Percentiles rank a stretch among this genome's conserved stretches.
Evolutionary conservation across 495 filamentous ascomycete species (phyloP).

Genomic region (Xylaria curta): DNA sequence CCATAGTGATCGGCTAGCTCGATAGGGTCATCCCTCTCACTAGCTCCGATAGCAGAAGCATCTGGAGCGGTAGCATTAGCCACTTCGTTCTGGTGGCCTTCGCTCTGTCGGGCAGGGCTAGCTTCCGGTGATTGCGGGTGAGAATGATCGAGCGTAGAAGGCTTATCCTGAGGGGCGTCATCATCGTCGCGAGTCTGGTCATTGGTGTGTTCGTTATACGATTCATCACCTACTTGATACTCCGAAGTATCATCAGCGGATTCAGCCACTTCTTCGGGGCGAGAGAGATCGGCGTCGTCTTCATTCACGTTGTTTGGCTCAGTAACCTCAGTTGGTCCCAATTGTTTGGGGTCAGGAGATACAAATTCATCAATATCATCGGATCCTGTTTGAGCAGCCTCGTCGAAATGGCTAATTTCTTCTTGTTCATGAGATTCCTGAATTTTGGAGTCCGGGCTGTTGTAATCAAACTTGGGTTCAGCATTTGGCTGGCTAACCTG

Average conservation of each 20-base stretch:
- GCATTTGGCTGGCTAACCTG: slow-evolving; percentile 12
- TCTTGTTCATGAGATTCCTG: slow-evolving; percentile 18
- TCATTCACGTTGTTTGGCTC: slow-evolving; percentile 8
- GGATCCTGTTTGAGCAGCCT: neutral
- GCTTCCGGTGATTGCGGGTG: slow-evolving; percentile 16
- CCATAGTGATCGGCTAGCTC: slow-evolving; percentile 33
- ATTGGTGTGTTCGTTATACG: slow-evolving; percentile 36
- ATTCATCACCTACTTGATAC: slow-evolving; percentile 8
- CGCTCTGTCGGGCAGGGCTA: slow-evolving; percentile 10
- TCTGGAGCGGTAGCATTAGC: neutral
- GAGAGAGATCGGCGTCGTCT: slow-evolving; percentile 16
- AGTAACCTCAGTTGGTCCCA: neutral
- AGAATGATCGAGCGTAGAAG: slow-evolving; percentile 23
- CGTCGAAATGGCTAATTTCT: neutral
- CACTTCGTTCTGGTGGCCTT: slow-evolving; percentile 9
- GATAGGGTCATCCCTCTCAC: slow-evolving; percentile 22
- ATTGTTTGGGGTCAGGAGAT: slow-evolving; percentile 5
- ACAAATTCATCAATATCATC: slow-evolving; percentile 17
- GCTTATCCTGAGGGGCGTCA: slow-evolving; percentile 29
- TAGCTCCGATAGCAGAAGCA: neutral
- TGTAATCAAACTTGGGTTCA: neutral
- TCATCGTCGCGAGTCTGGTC: slow-evolving; percentile 31
- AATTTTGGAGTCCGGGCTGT: slow-evolving; percentile 1
- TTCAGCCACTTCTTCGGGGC: slow-evolving; percentile 11
- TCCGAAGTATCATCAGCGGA: slow-evolving; percentile 19